A percentile compares a stretch with the other conserved stretches of the same genome.
phyloP scores from a whole-genome alignment of 139 green algal genomes.

The Desmodesmus armatus region DNA sequence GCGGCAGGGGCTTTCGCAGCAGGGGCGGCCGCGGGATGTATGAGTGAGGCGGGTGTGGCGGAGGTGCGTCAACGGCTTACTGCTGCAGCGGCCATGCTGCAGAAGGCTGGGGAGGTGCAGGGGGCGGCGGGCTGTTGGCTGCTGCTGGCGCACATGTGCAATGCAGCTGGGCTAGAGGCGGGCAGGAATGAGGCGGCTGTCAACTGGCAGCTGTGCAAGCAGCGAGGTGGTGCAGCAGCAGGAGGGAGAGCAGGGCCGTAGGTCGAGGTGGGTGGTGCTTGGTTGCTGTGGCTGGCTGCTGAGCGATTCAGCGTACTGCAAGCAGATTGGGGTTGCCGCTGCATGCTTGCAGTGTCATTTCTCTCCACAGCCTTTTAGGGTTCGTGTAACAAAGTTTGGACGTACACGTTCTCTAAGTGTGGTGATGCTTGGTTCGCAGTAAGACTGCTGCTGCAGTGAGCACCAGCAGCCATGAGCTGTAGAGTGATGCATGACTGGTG shows the following conservation, averaged over 20 bases:
- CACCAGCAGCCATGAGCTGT: too few species aligned
- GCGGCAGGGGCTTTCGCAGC: background rate
- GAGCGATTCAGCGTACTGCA: background rate
- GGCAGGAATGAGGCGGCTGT: background rate
- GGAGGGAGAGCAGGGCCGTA: too few species aligned
- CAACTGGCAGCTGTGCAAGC: conserved; percentile 16
- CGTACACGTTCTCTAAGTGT: too few species aligned
- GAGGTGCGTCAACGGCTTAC: background rate
- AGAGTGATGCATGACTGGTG: too few species aligned
- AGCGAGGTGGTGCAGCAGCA: conserved; percentile 15
- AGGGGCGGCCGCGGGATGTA: background rate
- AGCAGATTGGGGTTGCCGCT: background rate
- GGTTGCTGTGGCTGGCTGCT: background rate
- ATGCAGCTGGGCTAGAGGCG: background rate
- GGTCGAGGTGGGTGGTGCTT: background rate
- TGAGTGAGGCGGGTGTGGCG: background rate
- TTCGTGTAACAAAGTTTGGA: too few species aligned
- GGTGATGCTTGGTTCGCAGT: too few species aligned
- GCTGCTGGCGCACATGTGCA: conserved; percentile 12
- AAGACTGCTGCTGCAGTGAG: too few species aligned
- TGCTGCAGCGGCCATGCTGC: conserved; percentile 11
- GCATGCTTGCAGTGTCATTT: background rate
- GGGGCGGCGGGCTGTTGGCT: conserved; percentile 1
- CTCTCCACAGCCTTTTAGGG: too few species aligned
- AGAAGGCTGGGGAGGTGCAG: background rate